Percentiles rank a stretch among this genome's conserved stretches.
These are phyloP conservation scores for Xenosphaeropsis pyriputrescens DNA, from an alignment of 2,329 filamentous ascomycete species.

Conservation along the genomic window DNA sequence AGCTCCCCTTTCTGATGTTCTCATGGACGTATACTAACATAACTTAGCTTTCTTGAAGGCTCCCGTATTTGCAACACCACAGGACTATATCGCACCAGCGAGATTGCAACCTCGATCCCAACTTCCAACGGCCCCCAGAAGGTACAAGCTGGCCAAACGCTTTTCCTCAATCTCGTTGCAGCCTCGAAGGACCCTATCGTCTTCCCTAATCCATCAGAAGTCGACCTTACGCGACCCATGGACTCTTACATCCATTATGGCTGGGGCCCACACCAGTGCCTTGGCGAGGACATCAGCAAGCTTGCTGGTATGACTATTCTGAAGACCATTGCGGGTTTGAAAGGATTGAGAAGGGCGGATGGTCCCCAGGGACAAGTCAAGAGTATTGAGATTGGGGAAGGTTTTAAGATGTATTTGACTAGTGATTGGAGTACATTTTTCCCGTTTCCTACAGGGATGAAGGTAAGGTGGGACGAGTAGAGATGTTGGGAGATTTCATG, in stretches of 20 bases:
- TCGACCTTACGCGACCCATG: conserved; percentile 48
- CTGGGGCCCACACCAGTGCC: conserved; percentile 43
- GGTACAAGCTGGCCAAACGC: conserved; percentile 37
- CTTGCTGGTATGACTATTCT: conserved; percentile 38
- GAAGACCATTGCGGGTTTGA: conserved; percentile 11
- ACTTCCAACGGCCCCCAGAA: conserved; percentile 30
- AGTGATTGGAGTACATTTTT: conserved; percentile 47
- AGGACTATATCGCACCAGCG: conserved; percentile 37
- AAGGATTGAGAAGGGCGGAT: conserved; percentile 7
- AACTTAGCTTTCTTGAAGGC: conserved; percentile 47
- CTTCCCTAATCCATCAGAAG: conserved; percentile 48
- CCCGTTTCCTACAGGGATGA: conserved; percentile 27
- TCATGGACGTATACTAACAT: neutral
- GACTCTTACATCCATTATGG: conserved; percentile 51
- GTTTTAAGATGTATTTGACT: conserved; percentile 38
- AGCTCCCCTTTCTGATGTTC: neutral
- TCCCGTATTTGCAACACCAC: conserved; percentile 51
- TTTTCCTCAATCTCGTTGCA: conserved; percentile 46
- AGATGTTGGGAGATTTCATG: no score
- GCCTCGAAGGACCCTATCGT: conserved; percentile 38
- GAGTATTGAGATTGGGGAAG: conserved; percentile 6
- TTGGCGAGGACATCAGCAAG: conserved; percentile 45
- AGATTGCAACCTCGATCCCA: conserved; percentile 28
- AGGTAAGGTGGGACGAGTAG: conserved; percentile 13
- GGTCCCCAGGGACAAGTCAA: conserved; percentile 11